These are phyloP conservation scores for Amanita molliuscula DNA, from an alignment of 768 basidiomycete genomes.

Conservation along the genomic window DNA sequence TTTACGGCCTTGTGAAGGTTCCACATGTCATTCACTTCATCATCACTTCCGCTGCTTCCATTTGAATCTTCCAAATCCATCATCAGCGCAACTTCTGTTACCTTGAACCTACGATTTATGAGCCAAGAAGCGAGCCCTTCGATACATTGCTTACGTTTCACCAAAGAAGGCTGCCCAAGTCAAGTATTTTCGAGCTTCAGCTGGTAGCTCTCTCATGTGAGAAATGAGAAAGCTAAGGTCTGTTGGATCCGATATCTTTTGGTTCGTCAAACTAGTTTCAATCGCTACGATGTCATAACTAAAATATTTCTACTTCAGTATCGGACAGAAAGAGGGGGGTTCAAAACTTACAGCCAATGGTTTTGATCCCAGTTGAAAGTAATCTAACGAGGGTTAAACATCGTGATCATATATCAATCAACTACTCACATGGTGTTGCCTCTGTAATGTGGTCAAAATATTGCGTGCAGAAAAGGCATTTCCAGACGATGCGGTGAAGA, in stretches of 20 bases:
- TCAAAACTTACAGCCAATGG: slow-evolving; percentile 47
- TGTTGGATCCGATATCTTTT: slow-evolving; percentile 47
- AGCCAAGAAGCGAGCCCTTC: background rate
- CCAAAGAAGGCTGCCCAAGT: slow-evolving; percentile 69
- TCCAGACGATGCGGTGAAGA: slow-evolving; percentile 49
- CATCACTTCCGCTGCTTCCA: slow-evolving; percentile 39
- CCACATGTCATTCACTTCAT: slow-evolving; percentile 41
- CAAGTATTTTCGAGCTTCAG: slow-evolving; percentile 57
- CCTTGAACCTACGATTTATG: slow-evolving; percentile 43
- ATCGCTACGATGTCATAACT: slow-evolving; percentile 51
- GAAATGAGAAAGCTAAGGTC: slow-evolving; percentile 52
- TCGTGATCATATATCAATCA: background rate
- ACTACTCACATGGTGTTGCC: slow-evolving; percentile 46
- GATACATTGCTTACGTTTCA: slow-evolving; percentile 38
- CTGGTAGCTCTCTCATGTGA: slow-evolving; percentile 49
- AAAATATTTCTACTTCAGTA: background rate
- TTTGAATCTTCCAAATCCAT: slow-evolving; percentile 65
- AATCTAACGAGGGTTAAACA: slow-evolving; percentile 28
- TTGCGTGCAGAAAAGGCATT: slow-evolving; percentile 65
- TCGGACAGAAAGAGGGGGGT: background rate
- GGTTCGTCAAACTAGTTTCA: slow-evolving; percentile 40
- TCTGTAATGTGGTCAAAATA: slow-evolving; percentile 50
- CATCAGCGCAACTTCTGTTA: slow-evolving; percentile 62
- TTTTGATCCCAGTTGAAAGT: slow-evolving; percentile 57
- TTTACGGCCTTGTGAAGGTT: slow-evolving; percentile 41